Evolutionary conservation across 1,284 basidiomycete genomes (phyloP), one percentile per base, ranked within the genome.

Genomic region (Ganoderma sinense): DNA sequence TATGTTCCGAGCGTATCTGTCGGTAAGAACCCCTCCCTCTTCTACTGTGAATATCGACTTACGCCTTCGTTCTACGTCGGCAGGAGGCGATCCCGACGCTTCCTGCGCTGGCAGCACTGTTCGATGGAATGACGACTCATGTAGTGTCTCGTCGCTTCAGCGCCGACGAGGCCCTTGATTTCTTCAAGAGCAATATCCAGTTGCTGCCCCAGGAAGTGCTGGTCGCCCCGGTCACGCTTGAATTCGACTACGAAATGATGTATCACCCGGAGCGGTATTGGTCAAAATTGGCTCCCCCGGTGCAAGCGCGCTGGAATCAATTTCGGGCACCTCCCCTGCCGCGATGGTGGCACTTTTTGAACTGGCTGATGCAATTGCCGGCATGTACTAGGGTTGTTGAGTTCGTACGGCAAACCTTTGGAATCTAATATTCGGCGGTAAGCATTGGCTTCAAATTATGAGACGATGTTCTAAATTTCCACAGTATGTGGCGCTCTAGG

Each of bases 111-210:
- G 65, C 71, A 2, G 45, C 65, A 3, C 56, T 71, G 2, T 48
- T 48, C 7, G 45, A 48, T 58, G 59, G 26, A 40, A 71, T 71
- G 71, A 71, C 65, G 4, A 67, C 65, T 4, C 65, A 63, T 36
- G 26, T 62, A 16, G 6, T 60, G 1, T 26, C 36, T 5, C 31
- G 33, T 1, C 62, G 71, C 3, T 71, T 69, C 43, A 71, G 56
- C 1, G 65, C 68, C 1, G 23, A 62, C n/a, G 67, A 71, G 18
- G 67, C 71, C 11, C 58, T 43, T 26, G 26, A 31, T 5, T 71
- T 71, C 62, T 59, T 66, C 36, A 31, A 29, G 7, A 59, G n/a
- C 2, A 53, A 48, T 11, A 31, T 16, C 2, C 13, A 23, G 0
- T 10, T 14, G 1, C 18, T 61, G 26, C 16, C 56, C 20, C 11